Conservation (phyloP, 1,284 basidiomycete genomes). For the Malassezia caprae region DNA sequence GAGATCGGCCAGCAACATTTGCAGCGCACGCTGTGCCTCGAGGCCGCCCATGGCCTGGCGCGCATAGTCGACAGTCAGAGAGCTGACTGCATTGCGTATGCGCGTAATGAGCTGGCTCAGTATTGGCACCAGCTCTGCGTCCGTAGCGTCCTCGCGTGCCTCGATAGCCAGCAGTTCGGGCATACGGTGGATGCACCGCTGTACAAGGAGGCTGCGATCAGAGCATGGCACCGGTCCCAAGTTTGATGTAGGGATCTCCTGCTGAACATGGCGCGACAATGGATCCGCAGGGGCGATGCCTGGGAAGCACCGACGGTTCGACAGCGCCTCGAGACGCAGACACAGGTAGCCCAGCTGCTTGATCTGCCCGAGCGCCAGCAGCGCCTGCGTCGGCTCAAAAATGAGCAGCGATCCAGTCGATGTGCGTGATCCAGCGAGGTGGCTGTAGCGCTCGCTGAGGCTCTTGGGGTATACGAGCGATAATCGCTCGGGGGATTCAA, state of each 20-base stretch:
- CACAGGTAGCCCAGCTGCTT: conserved; percentile 65
- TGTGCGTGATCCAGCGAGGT: conserved; percentile 49
- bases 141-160: conserved; percentile 44
- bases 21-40: neutral
- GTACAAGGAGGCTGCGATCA: conserved; percentile 26
- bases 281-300: conserved; percentile 10
- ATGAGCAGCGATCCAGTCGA: conserved; percentile 49
- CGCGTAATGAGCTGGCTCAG: conserved; percentile 41
- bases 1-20: neutral
- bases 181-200: conserved; percentile 24
- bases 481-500: conserved; percentile 67
- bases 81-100: conserved; percentile 28
- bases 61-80: neutral
- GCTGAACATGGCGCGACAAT: neutral
- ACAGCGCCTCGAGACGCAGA: conserved; percentile 71
- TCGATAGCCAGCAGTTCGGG: conserved; percentile 39
- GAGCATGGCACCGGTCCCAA: neutral
- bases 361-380: conserved; percentile 65
- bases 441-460: conserved; percentile 60
- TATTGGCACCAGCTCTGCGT: conserved; percentile 38
- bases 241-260: neutral
- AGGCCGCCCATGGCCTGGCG: neutral
- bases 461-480: conserved; percentile 72
- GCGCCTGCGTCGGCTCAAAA: conserved; percentile 52
- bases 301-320: conserved; percentile 57